Evolutionary conservation across 1,284 basidiomycete genomes (phyloP).

Genomic region (Ganoderma leucocontextum): DNA sequence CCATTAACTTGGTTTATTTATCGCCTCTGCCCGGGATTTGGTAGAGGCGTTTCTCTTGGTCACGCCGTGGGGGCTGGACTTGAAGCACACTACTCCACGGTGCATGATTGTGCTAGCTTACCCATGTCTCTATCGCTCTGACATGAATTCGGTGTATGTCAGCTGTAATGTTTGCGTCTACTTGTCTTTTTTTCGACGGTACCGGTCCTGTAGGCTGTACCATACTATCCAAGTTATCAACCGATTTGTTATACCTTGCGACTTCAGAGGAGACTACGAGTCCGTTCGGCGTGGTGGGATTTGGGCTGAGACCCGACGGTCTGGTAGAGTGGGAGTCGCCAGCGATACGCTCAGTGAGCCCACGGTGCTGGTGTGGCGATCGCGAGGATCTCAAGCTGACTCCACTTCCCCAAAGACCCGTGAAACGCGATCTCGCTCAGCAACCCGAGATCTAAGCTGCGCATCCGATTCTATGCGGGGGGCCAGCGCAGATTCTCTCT

Average conservation of each 20-base stretch:
- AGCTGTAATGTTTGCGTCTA: neutral
- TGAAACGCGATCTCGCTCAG: neutral
- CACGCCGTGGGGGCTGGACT: slow-evolving; percentile 10
- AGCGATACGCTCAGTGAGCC: neutral
- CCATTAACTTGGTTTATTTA: slow-evolving; percentile 22
- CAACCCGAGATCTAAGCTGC: slow-evolving; percentile 3
- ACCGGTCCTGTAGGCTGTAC: neutral
- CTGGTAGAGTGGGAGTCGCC: neutral
- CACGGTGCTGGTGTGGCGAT: neutral
- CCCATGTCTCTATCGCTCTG: neutral
- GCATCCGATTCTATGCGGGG: neutral
- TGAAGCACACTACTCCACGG: slow-evolving; percentile 9
- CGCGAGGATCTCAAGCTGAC: neutral
- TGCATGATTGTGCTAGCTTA: neutral
- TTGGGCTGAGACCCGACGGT: neutral
- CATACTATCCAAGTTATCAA: neutral
- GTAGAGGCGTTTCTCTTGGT: slow-evolving; percentile 17
- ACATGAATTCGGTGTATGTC: slow-evolving; percentile 1
- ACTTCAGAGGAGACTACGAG: neutral
- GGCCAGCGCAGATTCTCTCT: neutral
- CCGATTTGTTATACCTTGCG: neutral
- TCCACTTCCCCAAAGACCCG: neutral
- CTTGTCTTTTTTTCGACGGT: neutral
- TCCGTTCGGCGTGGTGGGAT: neutral
- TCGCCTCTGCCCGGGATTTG: slow-evolving; percentile 28